Conservation (phyloP, 768 basidiomycete species). For the Mycena maculata region DNA sequence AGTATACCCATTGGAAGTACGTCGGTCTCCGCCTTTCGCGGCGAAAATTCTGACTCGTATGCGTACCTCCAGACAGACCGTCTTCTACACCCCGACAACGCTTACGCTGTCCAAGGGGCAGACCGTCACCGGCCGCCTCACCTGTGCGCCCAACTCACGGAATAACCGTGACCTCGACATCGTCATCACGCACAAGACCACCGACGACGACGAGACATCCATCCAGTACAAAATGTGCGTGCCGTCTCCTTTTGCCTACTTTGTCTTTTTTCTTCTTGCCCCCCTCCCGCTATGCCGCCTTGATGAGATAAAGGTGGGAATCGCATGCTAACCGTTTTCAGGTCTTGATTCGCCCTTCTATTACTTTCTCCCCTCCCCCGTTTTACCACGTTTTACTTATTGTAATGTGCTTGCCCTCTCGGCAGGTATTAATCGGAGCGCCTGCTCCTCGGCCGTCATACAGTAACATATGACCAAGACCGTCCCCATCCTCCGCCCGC, state of each 20-base stretch:
- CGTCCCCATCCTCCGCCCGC: background rate
- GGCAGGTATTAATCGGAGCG: constrained; percentile 39
- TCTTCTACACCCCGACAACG: constrained; percentile 93
- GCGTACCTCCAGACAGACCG: constrained; percentile 79
- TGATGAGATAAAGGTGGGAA: constrained; percentile 38
- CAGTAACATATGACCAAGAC: constrained; percentile 16
- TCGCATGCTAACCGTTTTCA: constrained; percentile 61
- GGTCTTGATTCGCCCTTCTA: constrained; percentile 57
- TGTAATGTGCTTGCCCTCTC: constrained; percentile 28
- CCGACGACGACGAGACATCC: constrained; percentile 47
- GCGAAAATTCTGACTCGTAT: background rate
- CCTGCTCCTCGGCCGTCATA: constrained; percentile 8
- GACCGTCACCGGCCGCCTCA: constrained; percentile 74
- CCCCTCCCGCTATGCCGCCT: constrained; percentile 34
- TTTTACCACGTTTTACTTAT: constrained; percentile 33
- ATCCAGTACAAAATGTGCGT: constrained; percentile 92
- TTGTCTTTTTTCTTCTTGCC: constrained; percentile 22
- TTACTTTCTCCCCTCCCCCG: constrained; percentile 8
- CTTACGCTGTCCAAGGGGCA: constrained; percentile 78
- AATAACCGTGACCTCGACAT: constrained; percentile 98
- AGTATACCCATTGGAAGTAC: constrained; percentile 97
- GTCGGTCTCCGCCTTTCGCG: constrained; percentile 45
- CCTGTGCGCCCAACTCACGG: constrained; percentile 88
- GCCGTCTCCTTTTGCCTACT: constrained; percentile 35
- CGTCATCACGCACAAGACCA: constrained; percentile 73